Evolutionary conservation across 345 rosid genomes (phyloP).

Genomic region (Salix purpurea): DNA sequence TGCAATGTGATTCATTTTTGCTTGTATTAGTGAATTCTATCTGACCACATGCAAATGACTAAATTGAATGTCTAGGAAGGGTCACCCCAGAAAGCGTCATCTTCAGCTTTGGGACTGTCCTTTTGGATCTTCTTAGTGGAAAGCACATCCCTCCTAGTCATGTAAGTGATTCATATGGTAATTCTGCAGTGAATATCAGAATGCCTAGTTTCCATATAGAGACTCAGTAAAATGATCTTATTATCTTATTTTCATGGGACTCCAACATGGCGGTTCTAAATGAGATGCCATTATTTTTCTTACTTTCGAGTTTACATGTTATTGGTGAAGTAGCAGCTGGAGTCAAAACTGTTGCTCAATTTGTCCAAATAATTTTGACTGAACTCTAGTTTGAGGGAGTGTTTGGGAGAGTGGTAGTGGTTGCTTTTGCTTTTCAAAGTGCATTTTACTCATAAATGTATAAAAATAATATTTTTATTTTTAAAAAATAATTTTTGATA

Average conservation of each 20-base stretch:
- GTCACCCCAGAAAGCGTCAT: constrained; percentile 90
- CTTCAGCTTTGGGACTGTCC: constrained; percentile 94
- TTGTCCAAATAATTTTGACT: not conserved
- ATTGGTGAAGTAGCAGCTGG: not conserved
- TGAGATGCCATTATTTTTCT: not conserved
- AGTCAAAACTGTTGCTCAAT: not conserved
- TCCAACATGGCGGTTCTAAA: not conserved
- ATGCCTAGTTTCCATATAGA: not conserved
- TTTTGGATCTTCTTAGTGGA: constrained; percentile 90
- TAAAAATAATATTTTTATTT: no score
- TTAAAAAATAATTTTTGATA: no score
- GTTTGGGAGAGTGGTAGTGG: no score
- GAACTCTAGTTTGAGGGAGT: not conserved
- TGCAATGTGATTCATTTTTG: not conserved
- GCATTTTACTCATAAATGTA: no score
- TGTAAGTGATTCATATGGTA: constrained; percentile 40
- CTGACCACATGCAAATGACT: not conserved
- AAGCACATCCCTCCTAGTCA: constrained; percentile 97
- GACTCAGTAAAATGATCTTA: not conserved
- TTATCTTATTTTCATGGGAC: not conserved
- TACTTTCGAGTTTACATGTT: not conserved
- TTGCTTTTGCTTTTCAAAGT: no score
- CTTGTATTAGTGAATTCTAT: not conserved
- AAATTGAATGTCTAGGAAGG: constrained; percentile 54
- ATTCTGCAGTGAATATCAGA: not conserved